Conservation (phyloP, 2,329 filamentous ascomycete genomes). For the Scytalidium lignicola region DNA sequence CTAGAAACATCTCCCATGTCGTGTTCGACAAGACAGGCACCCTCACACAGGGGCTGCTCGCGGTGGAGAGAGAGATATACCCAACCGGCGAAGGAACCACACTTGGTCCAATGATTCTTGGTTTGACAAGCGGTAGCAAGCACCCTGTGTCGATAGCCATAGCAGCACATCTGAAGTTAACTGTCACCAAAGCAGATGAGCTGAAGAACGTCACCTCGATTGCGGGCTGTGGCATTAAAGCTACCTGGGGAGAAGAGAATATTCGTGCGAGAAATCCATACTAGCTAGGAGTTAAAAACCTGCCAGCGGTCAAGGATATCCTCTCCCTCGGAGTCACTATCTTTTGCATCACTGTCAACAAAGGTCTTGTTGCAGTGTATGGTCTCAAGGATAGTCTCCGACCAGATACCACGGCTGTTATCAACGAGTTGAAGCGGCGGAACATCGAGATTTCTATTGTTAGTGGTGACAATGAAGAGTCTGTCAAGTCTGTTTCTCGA, state of each 20-base stretch:
- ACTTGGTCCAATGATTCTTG: background rate
- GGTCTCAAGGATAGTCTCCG: slow-evolving; percentile 41
- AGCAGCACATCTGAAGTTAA: background rate
- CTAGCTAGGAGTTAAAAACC: no score
- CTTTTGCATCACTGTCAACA: slow-evolving; percentile 38
- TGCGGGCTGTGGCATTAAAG: slow-evolving; percentile 41
- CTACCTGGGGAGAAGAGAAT: slow-evolving; percentile 9
- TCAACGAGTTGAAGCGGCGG: slow-evolving; percentile 31
- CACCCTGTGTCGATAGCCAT: slow-evolving; percentile 1
- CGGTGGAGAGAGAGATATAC: no score
- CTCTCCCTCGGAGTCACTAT: slow-evolving; percentile 31
- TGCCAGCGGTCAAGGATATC: slow-evolving; percentile 13
- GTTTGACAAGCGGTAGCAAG: background rate
- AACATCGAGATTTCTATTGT: slow-evolving; percentile 42
- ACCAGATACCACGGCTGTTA: slow-evolving; percentile 31
- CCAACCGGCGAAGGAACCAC: slow-evolving; percentile 25
- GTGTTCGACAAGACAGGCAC: slow-evolving; percentile 82
- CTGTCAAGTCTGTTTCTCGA: slow-evolving; percentile 36
- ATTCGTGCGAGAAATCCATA: no score
- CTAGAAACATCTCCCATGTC: slow-evolving; percentile 56
- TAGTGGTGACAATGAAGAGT: slow-evolving; percentile 45
- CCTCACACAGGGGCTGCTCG: slow-evolving; percentile 57
- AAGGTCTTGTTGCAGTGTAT: slow-evolving; percentile 32
- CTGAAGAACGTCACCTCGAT: slow-evolving; percentile 15
- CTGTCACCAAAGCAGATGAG: background rate